These are phyloP conservation scores for Cokeromyces recurvatus DNA, from an alignment of 371 early-diverging fungal genomes.

Conservation along the genomic window DNA sequence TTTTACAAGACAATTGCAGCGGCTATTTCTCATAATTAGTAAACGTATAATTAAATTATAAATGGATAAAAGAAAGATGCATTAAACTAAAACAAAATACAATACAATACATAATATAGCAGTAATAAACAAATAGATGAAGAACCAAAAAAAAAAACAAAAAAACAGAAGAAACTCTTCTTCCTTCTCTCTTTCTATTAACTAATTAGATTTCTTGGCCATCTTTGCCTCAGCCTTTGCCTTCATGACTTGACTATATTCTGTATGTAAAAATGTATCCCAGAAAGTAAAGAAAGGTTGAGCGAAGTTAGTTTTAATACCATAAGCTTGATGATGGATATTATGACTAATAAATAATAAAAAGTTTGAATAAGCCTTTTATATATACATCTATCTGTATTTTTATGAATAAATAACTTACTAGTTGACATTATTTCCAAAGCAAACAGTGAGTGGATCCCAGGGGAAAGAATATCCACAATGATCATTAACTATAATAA, in stretches of 20 bases:
- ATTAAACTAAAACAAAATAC: too few species aligned
- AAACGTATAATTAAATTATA: too few species aligned
- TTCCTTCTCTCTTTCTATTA: too few species aligned
- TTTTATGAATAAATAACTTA: conserved; percentile 20
- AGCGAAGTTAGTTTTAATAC: conserved; percentile 55
- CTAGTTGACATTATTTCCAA: conserved; percentile 67
- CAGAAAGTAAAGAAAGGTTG: conserved; percentile 74
- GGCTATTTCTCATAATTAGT: too few species aligned
- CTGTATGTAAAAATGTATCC: conserved; percentile 58
- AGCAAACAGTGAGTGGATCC: conserved; percentile 56
- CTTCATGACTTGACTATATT: conserved; percentile 25
- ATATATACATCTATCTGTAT: too few species aligned
- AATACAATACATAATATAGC: too few species aligned
- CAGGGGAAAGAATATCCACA: conserved; percentile 72
- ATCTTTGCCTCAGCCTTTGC: conserved; percentile 15
- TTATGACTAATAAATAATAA: conserved; percentile 35
- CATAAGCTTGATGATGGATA: conserved; percentile 56
- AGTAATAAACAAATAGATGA: too few species aligned
- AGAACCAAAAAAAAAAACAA: too few species aligned
- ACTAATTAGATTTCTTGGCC: too few species aligned
- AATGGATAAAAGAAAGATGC: too few species aligned
- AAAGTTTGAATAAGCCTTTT: background rate
- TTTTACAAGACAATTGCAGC: too few species aligned
- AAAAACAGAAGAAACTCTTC: too few species aligned
- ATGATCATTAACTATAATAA: conserved; percentile 58